Evolutionary conservation across 176 grass and related monocot species (phyloP).

Genomic region (Eragrostis nindensis): DNA sequence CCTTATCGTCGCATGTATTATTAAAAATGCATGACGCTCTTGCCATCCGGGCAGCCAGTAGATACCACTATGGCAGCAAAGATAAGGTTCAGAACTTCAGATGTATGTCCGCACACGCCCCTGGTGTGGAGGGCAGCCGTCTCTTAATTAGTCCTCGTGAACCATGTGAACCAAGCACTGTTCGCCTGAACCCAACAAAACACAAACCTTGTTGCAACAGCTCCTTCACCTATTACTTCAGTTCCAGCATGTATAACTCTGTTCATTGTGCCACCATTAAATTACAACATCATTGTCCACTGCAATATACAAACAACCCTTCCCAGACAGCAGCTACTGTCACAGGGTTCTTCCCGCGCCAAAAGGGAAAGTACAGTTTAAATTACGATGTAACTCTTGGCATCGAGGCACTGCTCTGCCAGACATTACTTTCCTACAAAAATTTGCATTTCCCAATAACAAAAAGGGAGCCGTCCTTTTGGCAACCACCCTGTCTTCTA

Average conservation of each 20-base stretch:
- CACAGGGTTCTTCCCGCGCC: slow-evolving; percentile 2
- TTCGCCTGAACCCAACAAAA: background rate
- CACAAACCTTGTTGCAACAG: background rate
- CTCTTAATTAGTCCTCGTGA: too few relatives aligned
- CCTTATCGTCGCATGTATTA: too few relatives aligned
- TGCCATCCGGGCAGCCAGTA: too few relatives aligned
- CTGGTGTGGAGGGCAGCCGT: too few relatives aligned
- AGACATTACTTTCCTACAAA: slow-evolving; percentile 31
- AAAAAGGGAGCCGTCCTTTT: slow-evolving; percentile 37
- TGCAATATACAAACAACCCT: slow-evolving; percentile 27
- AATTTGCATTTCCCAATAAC: slow-evolving; percentile 23
- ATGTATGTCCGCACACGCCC: too few relatives aligned
- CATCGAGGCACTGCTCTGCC: slow-evolving; percentile 24
- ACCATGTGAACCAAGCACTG: too few relatives aligned
- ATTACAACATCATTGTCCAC: slow-evolving; percentile 1
- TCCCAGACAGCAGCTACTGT: background rate
- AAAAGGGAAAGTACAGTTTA: background rate
- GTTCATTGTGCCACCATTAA: background rate
- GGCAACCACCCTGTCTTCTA: slow-evolving; percentile 25
- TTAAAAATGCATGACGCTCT: too few relatives aligned
- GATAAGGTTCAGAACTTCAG: too few relatives aligned
- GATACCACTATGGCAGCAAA: too few relatives aligned
- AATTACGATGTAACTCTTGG: background rate
- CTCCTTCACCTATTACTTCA: background rate
- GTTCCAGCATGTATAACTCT: background rate